Evolutionary conservation across 805 yeast genomes (phyloP).

Genomic region (Zygosaccharomyces kombuchaensis): DNA sequence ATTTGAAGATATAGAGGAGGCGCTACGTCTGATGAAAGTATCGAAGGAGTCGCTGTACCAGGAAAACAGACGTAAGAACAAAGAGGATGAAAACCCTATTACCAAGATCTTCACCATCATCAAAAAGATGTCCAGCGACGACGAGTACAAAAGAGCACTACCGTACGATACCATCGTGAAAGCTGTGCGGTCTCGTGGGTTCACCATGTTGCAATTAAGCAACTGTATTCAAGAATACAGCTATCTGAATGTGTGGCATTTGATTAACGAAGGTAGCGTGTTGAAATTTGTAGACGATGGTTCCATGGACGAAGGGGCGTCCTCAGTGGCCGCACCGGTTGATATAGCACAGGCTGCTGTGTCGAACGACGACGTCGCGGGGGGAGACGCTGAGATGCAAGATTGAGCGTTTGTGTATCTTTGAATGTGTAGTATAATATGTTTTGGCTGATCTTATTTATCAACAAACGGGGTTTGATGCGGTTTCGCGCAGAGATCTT

Average conservation of each 20-base stretch:
- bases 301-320: conserved; percentile 18
- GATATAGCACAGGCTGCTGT: conserved; percentile 3
- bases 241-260: conserved; percentile 69
- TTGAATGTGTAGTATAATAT: background rate
- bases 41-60: conserved; percentile 78
- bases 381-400: conserved; percentile 11
- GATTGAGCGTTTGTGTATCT: background rate
- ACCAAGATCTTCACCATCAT: conserved; percentile 71
- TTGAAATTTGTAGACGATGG: conserved; percentile 53
- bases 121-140: conserved; percentile 46
- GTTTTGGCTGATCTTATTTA: background rate
- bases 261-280: conserved; percentile 63
- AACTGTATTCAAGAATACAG: conserved; percentile 74
- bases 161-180: conserved; percentile 50
- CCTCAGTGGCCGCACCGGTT: conserved; percentile 3
- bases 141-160: conserved; percentile 33
- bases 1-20: conserved; percentile 89
- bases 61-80: conserved; percentile 42
- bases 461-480: background rate
- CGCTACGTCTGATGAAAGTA: conserved; percentile 77
- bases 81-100: conserved; percentile 61
- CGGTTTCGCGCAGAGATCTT: background rate
- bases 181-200: conserved; percentile 74
- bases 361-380: background rate
- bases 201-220: conserved; percentile 70